Conservation (phyloP, 2,329 filamentous ascomycete genomes). For the Microsporum canis region DNA sequence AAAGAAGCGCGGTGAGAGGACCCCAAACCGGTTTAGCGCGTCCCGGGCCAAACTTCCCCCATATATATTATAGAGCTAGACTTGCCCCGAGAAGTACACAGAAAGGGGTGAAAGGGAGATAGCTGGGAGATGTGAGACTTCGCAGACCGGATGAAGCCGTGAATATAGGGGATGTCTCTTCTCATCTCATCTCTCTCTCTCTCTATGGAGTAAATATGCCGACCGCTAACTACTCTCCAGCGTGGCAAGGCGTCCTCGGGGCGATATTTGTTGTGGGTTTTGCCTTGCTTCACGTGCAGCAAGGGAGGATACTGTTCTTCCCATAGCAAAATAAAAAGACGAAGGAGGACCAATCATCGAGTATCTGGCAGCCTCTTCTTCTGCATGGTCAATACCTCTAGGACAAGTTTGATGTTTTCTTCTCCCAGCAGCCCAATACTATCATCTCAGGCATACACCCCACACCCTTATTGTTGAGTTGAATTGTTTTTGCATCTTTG, state of each 20-base stretch:
- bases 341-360: neutral
- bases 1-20: constrained; percentile 5
- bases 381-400: neutral
- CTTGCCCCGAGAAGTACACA: neutral
- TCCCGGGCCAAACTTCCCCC: neutral
- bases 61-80: neutral
- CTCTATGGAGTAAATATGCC: neutral
- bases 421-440: neutral
- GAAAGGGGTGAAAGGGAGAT: neutral
- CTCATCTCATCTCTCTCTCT: neutral
- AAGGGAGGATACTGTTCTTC: neutral
- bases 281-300: neutral
- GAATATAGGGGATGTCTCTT: neutral
- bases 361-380: neutral
- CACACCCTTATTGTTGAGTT: neutral
- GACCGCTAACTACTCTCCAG: neutral
- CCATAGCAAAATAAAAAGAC: neutral
- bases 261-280: neutral
- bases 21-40: constrained; percentile 1
- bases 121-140: no score
- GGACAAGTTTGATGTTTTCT: neutral
- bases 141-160: neutral
- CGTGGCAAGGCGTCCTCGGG: neutral
- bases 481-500: neutral
- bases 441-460: neutral